phyloP scores from a whole-genome alignment of 2,329 filamentous ascomycete species.

The Colletotrichum viniferum region DNA sequence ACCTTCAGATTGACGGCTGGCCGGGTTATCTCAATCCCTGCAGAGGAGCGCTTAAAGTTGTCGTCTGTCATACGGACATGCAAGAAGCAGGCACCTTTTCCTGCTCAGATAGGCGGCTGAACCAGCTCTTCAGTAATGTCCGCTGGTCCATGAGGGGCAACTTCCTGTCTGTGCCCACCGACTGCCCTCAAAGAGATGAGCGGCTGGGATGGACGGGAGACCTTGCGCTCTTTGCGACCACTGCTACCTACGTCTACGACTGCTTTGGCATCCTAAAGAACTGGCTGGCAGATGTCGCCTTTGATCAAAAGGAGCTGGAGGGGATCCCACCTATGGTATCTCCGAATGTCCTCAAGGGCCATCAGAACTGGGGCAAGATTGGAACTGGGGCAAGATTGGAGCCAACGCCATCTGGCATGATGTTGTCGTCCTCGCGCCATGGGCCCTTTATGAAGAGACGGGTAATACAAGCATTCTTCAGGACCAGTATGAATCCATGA shows the following conservation, averaged over 20 bases:
- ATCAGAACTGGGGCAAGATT: constrained; percentile 11
- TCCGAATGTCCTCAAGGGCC: constrained; percentile 25
- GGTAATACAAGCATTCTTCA: background rate
- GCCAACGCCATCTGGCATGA: constrained; percentile 22
- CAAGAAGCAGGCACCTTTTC: background rate
- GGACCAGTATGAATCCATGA: constrained; percentile 6
- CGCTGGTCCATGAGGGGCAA: constrained; percentile 16
- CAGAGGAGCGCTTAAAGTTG: background rate
- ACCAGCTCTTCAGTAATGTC: constrained; percentile 4
- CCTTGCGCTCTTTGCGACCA: constrained; percentile 7
- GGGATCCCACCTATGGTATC: constrained; percentile 36
- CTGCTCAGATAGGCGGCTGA: constrained; percentile 2
- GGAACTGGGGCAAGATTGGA: constrained; percentile 15
- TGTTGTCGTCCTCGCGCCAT: constrained; percentile 3
- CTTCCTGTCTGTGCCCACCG: constrained; percentile 17
- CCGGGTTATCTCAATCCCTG: background rate
- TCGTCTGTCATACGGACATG: constrained; percentile 18
- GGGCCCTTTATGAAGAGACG: constrained; percentile 7
- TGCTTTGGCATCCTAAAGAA: constrained; percentile 1
- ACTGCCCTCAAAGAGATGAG: constrained; percentile 20
- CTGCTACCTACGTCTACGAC: constrained; percentile 1
- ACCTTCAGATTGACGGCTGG: constrained; percentile 48
- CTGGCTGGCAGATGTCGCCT: constrained; percentile 14
- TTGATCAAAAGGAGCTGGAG: constrained; percentile 35
- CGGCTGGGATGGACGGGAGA: constrained; percentile 12